Conservation (phyloP, 306 rosid genomes). For the Casuarina glauca region DNA sequence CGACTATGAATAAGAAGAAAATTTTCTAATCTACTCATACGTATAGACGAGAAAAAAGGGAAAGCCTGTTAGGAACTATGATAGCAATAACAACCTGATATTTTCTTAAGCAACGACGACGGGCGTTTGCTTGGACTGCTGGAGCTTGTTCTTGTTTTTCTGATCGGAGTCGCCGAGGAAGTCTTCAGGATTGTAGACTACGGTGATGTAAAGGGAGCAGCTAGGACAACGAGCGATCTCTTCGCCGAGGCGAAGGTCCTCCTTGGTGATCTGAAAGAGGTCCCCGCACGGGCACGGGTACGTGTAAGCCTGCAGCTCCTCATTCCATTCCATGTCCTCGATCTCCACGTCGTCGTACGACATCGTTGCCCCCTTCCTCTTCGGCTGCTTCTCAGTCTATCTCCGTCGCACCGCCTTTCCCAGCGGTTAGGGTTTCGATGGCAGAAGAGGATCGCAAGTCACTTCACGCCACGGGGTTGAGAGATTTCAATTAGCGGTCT, state of each 20-base stretch:
- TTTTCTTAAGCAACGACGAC: slow-evolving; percentile 53
- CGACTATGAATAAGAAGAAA: too few relatives aligned
- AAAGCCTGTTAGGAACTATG: background rate
- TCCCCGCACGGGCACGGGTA: slow-evolving; percentile 98
- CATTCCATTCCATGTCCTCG: slow-evolving; percentile 98
- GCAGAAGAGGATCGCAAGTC: too few relatives aligned
- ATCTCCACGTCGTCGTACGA: slow-evolving; percentile 98
- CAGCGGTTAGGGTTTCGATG: too few relatives aligned
- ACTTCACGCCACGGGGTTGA: too few relatives aligned
- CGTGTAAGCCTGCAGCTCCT: slow-evolving; percentile 73
- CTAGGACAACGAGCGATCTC: slow-evolving; percentile 99
- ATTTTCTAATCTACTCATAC: too few relatives aligned
- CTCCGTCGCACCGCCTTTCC: background rate
- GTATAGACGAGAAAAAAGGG: background rate
- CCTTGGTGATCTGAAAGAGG: slow-evolving; percentile 85
- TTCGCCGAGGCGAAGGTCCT: slow-evolving; percentile 84
- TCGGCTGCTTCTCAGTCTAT: background rate
- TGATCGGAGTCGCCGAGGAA: slow-evolving; percentile 47
- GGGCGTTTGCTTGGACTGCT: slow-evolving; percentile 51
- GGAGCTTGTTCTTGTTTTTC: slow-evolving; percentile 35
- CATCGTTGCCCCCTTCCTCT: slow-evolving; percentile 40
- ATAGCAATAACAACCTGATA: slow-evolving; percentile 31
- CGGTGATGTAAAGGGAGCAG: slow-evolving; percentile 91
- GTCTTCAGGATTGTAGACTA: slow-evolving; percentile 82
- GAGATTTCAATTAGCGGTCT: too few relatives aligned